Evolutionary conservation across 2,329 filamentous ascomycete genomes (phyloP).

Genomic region (Proliferodiscus dingleyae): DNA sequence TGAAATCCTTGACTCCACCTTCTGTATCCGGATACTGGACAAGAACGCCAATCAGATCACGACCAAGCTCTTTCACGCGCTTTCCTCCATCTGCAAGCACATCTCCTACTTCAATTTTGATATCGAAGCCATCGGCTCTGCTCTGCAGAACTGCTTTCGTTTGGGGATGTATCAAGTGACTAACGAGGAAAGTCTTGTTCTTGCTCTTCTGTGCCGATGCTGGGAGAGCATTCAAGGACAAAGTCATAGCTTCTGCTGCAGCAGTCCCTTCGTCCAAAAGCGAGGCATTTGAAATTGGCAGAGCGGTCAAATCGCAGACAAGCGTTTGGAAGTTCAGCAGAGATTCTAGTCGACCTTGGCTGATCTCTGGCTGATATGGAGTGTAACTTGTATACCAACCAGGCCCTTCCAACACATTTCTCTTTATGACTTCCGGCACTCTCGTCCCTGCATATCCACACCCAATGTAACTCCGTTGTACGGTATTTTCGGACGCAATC

Average conservation of each 20-base stretch:
- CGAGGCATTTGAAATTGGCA: constrained; percentile 86
- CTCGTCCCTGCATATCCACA: constrained; percentile 85
- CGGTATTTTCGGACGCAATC: constrained; percentile 55
- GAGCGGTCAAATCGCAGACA: constrained; percentile 78
- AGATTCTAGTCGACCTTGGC: constrained; percentile 87
- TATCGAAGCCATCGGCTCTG: constrained; percentile 85
- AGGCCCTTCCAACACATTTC: constrained; percentile 87
- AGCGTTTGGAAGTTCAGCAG: constrained; percentile 94
- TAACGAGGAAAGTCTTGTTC: constrained; percentile 80
- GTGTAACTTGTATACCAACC: constrained; percentile 99
- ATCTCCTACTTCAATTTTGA: constrained; percentile 70
- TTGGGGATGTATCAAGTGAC: constrained; percentile 75
- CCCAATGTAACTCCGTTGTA: constrained; percentile 69
- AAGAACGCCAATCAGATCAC: constrained; percentile 81
- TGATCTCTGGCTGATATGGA: constrained; percentile 95
- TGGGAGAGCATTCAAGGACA: constrained; percentile 75
- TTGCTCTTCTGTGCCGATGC: constrained; percentile 65
- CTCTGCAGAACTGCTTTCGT: constrained; percentile 80
- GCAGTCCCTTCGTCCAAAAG: constrained; percentile 88
- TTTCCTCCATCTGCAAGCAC: constrained; percentile 60
- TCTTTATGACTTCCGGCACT: constrained; percentile 83
- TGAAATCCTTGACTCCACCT: constrained; percentile 73
- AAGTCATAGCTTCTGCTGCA: constrained; percentile 91
- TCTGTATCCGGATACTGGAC: constrained; percentile 94
- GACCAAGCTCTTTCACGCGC: constrained; percentile 66